A percentile compares a stretch with the other conserved stretches of the same genome.
Evolutionary conservation across 2,329 filamentous ascomycete species (phyloP).

Genomic region (Lecanicillium sp.): DNA sequence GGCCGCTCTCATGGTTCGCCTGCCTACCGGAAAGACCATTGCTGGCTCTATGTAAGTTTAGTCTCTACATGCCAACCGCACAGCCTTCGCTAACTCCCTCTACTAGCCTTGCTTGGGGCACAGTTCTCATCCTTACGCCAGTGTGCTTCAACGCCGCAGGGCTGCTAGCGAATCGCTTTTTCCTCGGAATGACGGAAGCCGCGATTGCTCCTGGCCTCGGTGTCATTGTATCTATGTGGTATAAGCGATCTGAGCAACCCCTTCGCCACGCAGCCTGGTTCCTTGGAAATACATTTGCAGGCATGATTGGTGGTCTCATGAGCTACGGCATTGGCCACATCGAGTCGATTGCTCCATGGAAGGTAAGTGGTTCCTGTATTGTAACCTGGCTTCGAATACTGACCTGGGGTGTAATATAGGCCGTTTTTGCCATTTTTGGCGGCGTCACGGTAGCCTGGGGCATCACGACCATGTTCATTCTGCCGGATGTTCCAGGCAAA

Average conservation of each 20-base stretch:
- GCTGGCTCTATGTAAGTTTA: slow-evolving; percentile 13
- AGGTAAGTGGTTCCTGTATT: not conserved
- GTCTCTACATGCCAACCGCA: not conserved
- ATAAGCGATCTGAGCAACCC: slow-evolving; percentile 22
- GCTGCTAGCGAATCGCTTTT: slow-evolving; percentile 23
- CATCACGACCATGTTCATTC: slow-evolving; percentile 11
- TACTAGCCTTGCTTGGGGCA: slow-evolving; percentile 22
- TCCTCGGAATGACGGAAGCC: slow-evolving; percentile 23
- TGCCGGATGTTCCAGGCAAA: slow-evolving; percentile 16
- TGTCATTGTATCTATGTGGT: slow-evolving; percentile 26
- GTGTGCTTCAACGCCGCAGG: slow-evolving; percentile 13
- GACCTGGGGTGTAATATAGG: not conserved
- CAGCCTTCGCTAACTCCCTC: not conserved
- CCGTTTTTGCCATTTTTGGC: slow-evolving; percentile 9
- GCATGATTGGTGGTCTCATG: slow-evolving; percentile 17
- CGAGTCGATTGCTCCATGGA: slow-evolving; percentile 7
- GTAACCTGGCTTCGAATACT: not conserved
- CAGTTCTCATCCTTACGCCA: slow-evolving; percentile 35
- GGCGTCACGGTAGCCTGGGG: slow-evolving; percentile 6
- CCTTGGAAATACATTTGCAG: slow-evolving; percentile 18
- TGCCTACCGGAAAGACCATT: slow-evolving; percentile 20
- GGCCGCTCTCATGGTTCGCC: slow-evolving; percentile 18
- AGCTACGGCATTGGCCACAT: slow-evolving; percentile 19
- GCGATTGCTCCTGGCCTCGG: slow-evolving; percentile 22
- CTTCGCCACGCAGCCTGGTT: slow-evolving; percentile 21